Base-by-base conservation (phyloP, 805 yeast genomes). In the Metschnikowia rubicola region DNA sequence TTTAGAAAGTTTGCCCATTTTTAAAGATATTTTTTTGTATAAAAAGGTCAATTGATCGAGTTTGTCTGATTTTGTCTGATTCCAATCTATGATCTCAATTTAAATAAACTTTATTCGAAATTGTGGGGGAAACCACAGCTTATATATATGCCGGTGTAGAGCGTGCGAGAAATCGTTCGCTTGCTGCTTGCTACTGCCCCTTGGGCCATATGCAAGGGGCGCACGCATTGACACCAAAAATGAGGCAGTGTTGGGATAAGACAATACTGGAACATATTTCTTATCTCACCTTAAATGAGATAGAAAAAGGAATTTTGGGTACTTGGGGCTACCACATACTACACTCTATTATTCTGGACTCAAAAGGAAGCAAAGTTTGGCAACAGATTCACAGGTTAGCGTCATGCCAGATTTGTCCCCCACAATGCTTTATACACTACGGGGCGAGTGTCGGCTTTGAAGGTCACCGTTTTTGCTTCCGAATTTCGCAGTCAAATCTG, bases 1-100 rank as follows among this genome's bases (percentile, higher is more conserved):
- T 29, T 43, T 37, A 5, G 47, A 43, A 19, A 43, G 33, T 38
- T 38, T 43, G 34, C 47, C 47, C 47, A 43, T 43, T 10, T n/a
- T 41, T 3, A 9, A 32, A 21, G 10, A 10, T 15, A 17, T 3
- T 31, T 5, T 9, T 31, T 31, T 11, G n/a, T 11, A 30, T 30
- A 12, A 31, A 31, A 8, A 8, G 33, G 11, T 36, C n/a, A 11
- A 10, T 21, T 36, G 13, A 19, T 17, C 4, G 1, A 4, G 5
- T 36, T 36, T 29, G 15, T 19, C 2, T 36, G 29, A 36, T 10
- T 13, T 17, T 29, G 15, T 19, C 2, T 36, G 29, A 36, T 10
- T 13, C 10, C 17, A 36, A 17, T 8, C 8, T 10, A 1, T 21
- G 13, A 31, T n/a, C n/a, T 10, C 3, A 10, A 30, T 12, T 30